Conservation (phyloP, 106 monocot genomes). For the Vanilla planifolia region DNA sequence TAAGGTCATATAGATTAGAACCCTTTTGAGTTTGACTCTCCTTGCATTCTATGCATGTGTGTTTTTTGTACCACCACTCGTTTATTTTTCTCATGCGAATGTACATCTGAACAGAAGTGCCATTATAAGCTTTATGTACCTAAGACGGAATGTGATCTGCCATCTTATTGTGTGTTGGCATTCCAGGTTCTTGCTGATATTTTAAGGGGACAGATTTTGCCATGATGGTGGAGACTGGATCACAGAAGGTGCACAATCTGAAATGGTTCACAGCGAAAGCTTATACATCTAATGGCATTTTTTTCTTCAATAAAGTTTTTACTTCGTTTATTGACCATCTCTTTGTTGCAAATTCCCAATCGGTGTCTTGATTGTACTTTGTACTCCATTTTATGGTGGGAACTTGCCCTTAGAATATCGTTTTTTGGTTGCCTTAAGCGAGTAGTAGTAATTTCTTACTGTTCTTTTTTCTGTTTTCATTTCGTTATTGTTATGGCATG, state of each 20-base stretch:
- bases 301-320: not conserved
- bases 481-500: not conserved
- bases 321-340: not conserved
- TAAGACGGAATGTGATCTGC: no score
- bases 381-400: not conserved
- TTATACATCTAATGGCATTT: conserved; percentile 7
- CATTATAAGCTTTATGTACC: no score
- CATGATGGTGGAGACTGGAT: conserved; percentile 10
- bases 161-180: not conserved
- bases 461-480: not conserved
- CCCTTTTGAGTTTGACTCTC: no score
- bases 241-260: conserved; percentile 12
- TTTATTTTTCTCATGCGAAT: no score
- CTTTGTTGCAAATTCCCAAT: not conserved
- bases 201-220: not conserved
- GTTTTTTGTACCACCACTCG: no score
- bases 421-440: not conserved
- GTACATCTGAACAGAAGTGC: no score
- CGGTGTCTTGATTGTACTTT: not conserved
- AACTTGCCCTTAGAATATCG: not conserved
- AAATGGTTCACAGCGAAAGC: not conserved
- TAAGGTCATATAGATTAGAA: no score
- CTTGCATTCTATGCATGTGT: no score
- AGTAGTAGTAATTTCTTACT: no score
- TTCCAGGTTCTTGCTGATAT: conserved; percentile 6